Base-by-base conservation (phyloP, 148 eudicot species). In the Pouteria glomerata region DNA sequence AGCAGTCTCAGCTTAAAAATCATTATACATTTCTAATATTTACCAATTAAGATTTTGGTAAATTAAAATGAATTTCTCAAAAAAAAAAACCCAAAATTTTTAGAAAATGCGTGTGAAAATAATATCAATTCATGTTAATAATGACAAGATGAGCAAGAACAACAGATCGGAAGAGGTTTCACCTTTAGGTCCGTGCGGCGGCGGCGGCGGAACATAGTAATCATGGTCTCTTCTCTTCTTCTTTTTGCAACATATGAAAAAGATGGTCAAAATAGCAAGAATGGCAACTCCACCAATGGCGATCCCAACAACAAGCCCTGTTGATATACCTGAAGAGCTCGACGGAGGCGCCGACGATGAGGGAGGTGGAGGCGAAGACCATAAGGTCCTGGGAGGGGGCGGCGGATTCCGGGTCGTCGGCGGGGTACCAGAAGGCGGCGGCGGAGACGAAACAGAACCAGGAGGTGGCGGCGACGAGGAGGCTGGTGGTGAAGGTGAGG, bases 271-370 rank as follows among this genome's bases (percentile, higher is more conserved):
- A 34, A 89, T 47, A 7, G 67, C 79, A 23, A 91, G 64, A 21
- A 87, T 21, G 11, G 60, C 76, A 1, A 89, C 89, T 6, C 92
- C 92, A 5, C 90, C 97, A 1, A 91, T 48, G 1, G 94, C 92
- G 21, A 91, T 85, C 19, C 97, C 97, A 27, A 89, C 90, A 1
- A 91, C 87, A 15, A 74, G 77, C 24, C 89, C 89, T 10, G 92
- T 85, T 14, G 97, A 85, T 13, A 91, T 60, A 2, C 85, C 83
- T 29, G 77, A 51, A 6, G 83, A 72, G 62, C 64, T 73, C 1
- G 74, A 12, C 44, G 78, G 13, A 12, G 90, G 50, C 19, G 82
- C 67, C 15, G 79, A 3, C 37, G 75, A 0, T 5, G 80, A 48
- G 1, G 76, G 74, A 0, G 88, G 59, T 0, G 85, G 66, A 6